A percentile compares a stretch with the other conserved stretches of the same genome.
Conservation (phyloP, 306 rosid genomes). For the Cucumis melo region DNA sequence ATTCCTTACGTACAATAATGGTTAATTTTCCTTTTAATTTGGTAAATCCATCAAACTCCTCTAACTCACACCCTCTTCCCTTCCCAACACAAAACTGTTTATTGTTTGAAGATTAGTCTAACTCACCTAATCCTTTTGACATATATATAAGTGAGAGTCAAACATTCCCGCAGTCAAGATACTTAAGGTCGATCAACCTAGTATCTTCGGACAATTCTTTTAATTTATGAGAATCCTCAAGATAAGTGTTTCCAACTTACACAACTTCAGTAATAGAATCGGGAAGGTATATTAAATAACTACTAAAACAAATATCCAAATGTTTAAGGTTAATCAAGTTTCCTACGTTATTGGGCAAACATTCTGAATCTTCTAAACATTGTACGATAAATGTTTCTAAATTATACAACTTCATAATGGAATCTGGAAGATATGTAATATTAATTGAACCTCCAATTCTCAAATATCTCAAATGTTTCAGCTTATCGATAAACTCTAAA, state of each 20-base stretch:
- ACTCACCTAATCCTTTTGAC: background rate
- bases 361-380: accelerated
- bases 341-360: too few relatives aligned
- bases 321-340: too few relatives aligned
- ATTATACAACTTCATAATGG: background rate
- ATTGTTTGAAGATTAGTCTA: background rate
- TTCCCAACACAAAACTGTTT: background rate
- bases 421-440: background rate
- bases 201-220: background rate
- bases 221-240: accelerated
- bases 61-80: background rate
- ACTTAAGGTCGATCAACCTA: background rate
- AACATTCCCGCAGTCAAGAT: background rate
- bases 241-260: too few relatives aligned
- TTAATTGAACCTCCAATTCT: too few relatives aligned
- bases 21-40: background rate
- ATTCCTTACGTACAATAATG: background rate
- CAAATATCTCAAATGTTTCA: background rate
- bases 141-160: background rate
- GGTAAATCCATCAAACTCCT: background rate
- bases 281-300: background rate
- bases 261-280: too few relatives aligned
- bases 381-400: background rate
- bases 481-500: too few relatives aligned
- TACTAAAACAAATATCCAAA: too few relatives aligned